phyloP scores from a whole-genome alignment of 2,329 filamentous ascomycete genomes.

The Colletotrichum sp. region DNA sequence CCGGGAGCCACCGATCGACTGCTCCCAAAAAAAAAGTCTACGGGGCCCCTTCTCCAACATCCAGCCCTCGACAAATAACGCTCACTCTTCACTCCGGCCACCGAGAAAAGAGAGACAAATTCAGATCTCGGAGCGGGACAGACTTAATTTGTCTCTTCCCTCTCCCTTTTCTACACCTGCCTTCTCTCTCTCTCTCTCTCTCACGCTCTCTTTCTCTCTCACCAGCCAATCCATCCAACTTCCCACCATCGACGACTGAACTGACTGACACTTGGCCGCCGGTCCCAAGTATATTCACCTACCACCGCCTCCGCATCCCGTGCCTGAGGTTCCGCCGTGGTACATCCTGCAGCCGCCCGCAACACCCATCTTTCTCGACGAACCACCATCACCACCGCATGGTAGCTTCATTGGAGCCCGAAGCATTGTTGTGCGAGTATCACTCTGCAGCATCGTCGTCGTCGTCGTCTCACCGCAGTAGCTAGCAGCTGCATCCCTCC shows the following conservation, averaged over 20 bases:
- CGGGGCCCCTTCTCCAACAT: conserved; percentile 31
- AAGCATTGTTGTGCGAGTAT: conserved; percentile 53
- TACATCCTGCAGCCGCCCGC: conserved; percentile 50
- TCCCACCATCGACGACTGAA: not conserved
- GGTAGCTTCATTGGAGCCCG: conserved; percentile 53
- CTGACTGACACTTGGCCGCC: not conserved
- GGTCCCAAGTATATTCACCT: not conserved
- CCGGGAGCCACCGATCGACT: conserved; percentile 44
- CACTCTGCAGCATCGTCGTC: conserved; percentile 53
- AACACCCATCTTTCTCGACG: conserved; percentile 42
- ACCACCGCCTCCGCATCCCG: conserved; percentile 28
- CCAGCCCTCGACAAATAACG: conserved; percentile 23
- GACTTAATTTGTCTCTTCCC: conserved; percentile 21
- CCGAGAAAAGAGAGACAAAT: conserved; percentile 4
- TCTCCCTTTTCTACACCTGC: conserved; percentile 3
- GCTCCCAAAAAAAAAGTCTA: conserved; percentile 30
- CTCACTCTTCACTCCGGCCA: conserved; percentile 15
- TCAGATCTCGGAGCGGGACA: conserved; percentile 4
- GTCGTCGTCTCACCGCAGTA: conserved; percentile 48
- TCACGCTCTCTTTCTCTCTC: conserved; percentile 15
- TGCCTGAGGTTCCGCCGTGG: conserved; percentile 35
- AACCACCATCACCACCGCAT: conserved; percentile 50
- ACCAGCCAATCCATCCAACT: not conserved
- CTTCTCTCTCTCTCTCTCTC: too few species aligned
- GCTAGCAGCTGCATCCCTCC: conserved; percentile 27